Percentiles rank a stretch among this genome's conserved stretches.
These are phyloP conservation scores for Emergomyces pasteurianus DNA, from an alignment of 2,329 filamentous ascomycete genomes.

Conservation along the genomic window DNA sequence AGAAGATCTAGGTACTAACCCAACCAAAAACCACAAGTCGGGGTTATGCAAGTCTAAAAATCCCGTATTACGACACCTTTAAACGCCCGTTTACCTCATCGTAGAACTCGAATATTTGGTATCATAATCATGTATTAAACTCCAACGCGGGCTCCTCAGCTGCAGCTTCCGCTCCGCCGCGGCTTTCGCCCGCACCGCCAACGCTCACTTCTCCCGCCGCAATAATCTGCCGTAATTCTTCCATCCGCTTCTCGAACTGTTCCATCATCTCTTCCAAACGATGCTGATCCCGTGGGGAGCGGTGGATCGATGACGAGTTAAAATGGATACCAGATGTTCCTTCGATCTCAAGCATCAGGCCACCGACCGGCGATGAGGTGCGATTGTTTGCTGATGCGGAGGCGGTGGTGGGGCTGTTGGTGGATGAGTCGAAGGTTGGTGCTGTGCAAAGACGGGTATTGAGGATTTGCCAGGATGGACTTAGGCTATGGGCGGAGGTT, in stretches of 20 bases:
- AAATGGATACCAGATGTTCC: slow-evolving; percentile 25
- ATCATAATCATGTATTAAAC: background rate
- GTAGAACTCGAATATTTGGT: background rate
- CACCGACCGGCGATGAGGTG: slow-evolving; percentile 31
- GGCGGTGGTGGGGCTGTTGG: slow-evolving; percentile 35
- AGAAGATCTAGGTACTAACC: background rate
- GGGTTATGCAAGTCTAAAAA: background rate
- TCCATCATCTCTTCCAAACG: slow-evolving; percentile 36
- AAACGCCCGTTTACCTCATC: background rate
- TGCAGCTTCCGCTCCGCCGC: background rate
- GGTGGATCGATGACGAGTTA: background rate
- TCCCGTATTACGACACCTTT: background rate
- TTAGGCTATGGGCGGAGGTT: slow-evolving; percentile 58
- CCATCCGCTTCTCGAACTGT: slow-evolving; percentile 33
- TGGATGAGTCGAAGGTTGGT: slow-evolving; percentile 45
- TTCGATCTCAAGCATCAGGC: slow-evolving; percentile 35
- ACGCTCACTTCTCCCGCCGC: slow-evolving; percentile 19
- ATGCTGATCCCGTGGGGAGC: slow-evolving; percentile 11
- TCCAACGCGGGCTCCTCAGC: background rate
- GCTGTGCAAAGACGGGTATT: slow-evolving; percentile 43
- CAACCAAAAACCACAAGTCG: background rate
- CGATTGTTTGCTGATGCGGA: slow-evolving; percentile 26
- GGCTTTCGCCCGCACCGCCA: background rate
- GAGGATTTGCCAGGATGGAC: slow-evolving; percentile 59
- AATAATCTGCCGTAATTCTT: slow-evolving; percentile 32